Percentiles rank a stretch among this genome's conserved stretches.
Conservation (phyloP, 345 rosid genomes). For the Syzygium oleosum region DNA sequence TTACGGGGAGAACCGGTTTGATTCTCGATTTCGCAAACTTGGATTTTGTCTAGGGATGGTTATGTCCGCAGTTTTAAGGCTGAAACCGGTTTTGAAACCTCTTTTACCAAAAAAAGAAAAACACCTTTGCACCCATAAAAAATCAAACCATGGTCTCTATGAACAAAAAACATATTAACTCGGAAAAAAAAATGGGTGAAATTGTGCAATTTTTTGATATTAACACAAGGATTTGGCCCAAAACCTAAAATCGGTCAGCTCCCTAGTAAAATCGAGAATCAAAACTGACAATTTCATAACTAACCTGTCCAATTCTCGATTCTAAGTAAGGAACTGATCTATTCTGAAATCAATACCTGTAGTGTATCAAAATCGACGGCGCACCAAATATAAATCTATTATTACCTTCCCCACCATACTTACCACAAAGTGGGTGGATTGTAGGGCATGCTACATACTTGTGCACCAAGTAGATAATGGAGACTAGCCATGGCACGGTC, state of each 20-base stretch:
- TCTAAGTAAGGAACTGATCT: background rate
- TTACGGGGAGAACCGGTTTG: background rate
- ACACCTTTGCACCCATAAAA: background rate
- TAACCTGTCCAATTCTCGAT: background rate
- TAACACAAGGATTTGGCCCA: background rate
- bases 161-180: background rate
- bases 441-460: background rate
- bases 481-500: too few species aligned
- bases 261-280: background rate
- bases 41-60: rapidly evolving
- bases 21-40: background rate
- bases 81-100: background rate
- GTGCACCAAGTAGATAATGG: background rate
- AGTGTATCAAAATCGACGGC: background rate
- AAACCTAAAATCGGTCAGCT: rapidly evolving
- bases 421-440: background rate
- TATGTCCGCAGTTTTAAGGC: background rate
- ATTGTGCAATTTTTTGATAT: background rate
- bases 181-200: too few species aligned
- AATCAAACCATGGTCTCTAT: background rate
- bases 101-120: background rate
- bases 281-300: background rate
- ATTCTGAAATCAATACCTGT: background rate
- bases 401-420: background rate
- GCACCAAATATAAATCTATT: background rate